phyloP scores from a whole-genome alignment of 225 moss, liverwort and hornwort genomes.

The Thuidium tamariscinum region DNA sequence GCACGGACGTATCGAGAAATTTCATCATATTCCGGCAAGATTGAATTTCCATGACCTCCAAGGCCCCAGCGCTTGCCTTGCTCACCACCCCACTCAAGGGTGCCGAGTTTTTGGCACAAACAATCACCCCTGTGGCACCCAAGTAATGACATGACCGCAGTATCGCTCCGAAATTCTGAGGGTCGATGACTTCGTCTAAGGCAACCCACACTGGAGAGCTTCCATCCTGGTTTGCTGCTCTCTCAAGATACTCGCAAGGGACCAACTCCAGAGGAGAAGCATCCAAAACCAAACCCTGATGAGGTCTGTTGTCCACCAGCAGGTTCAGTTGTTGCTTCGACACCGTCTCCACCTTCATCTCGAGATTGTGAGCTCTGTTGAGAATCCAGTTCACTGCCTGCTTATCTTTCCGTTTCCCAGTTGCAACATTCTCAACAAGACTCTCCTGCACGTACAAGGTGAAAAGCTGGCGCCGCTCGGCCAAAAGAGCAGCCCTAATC shows the following conservation, averaged over 20 bases:
- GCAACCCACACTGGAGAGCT: constrained; percentile 81
- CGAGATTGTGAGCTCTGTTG: constrained; percentile 46
- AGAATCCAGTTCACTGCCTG: constrained; percentile 69
- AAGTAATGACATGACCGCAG: constrained; percentile 79
- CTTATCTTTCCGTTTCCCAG: constrained; percentile 85
- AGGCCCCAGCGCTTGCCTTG: constrained; percentile 92
- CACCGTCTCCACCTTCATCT: constrained; percentile 54
- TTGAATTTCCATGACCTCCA: constrained; percentile 97
- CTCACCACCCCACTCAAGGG: constrained; percentile 96
- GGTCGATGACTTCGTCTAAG: constrained; percentile 87
- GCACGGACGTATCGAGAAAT: constrained; percentile 63
- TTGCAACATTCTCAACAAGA: constrained; percentile 55
- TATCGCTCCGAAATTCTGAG: constrained; percentile 94
- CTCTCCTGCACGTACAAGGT: constrained; percentile 79
- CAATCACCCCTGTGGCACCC: constrained; percentile 81
- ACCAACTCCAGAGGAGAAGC: constrained; percentile 83
- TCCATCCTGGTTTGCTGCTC: constrained; percentile 9
- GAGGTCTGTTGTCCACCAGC: constrained; percentile 85
- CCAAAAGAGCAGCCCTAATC: constrained; percentile 58
- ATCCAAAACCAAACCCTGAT: constrained; percentile 87
- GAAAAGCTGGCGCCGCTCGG: constrained; percentile 54
- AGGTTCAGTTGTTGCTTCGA: constrained; percentile 86
- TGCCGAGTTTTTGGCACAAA: constrained; percentile 93
- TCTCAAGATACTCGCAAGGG: constrained; percentile 56
- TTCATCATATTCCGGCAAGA: constrained; percentile 89